Base-by-base conservation (phyloP, 2,329 filamentous ascomycete genomes). In the Hymenoscyphus scutula region DNA sequence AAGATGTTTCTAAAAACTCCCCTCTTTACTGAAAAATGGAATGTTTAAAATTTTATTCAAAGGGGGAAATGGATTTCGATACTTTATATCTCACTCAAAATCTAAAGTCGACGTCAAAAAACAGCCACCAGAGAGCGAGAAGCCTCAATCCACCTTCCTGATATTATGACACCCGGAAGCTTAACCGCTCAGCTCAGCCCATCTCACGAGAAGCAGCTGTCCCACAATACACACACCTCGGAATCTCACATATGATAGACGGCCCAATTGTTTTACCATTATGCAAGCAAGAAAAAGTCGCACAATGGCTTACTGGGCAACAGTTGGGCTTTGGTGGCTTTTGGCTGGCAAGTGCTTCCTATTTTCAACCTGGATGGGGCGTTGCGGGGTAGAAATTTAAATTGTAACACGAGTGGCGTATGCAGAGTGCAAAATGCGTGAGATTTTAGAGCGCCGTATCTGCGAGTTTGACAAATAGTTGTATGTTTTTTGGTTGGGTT, bases 121-220 rank as follows among this genome's bases (percentile, higher is more conserved):
- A n/a, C n/a, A 48, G 41, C 41, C 41, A 48, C n/a, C 19, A 19
- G 23, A 48, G 23, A 48, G 41, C 41, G n/a, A 23, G 13, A 25
- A 48, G 41, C 19, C 41, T 23, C 10, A 48, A 23, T 23, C 41
- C n/a, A 25, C 41, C 41, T n/a, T 8, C 6, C 7, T 23, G 41
- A 48, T 48, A 48, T 48, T 48, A 19, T 48, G n/a, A 48, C 7
- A 48, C 41, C 41, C 41, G 41, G 41, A 48, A 48, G 41, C 41
- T 48, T 48, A 48, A 23, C 41, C 41, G n/a, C n/a, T n/a, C n/a
- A n/a, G 41, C 41, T 48, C 41, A 25, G 41, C 41, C 41, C 41
- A 48, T 48, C 41, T 48, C 41, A 48, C 41, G 41, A 48, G 23
- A 48, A 48, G 3, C n/a, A 48, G n/a, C 38, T 48, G 41, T 48